Base-by-base conservation (phyloP, 1,284 basidiomycete species). In the Clitocybe nebularis region DNA sequence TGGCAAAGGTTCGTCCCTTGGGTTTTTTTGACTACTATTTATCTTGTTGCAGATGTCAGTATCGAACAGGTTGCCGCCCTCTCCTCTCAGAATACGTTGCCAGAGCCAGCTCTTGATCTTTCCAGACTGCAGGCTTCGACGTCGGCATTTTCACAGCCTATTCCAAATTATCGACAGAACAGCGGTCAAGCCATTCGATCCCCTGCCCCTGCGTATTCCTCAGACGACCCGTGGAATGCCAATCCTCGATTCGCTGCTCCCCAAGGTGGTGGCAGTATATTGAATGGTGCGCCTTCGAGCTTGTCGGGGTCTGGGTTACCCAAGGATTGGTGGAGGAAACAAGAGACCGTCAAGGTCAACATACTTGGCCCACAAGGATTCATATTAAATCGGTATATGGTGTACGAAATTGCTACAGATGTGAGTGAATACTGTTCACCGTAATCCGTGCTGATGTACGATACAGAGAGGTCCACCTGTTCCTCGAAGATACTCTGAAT, bases 341-440 rank as follows among this genome's bases (percentile, higher is more conserved):
- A 89, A 57, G 87, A 91, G 58, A 74, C 61, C 0, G 78, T 89
- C 19, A 70, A 75, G 36, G 78, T 95, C 21, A 76, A 72, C 36
- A 72, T 91, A 36, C 67, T 86, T 17, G 90, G 91, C 24, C 88
- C 87, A 55, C 89, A 93, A 60, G 92, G 92, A 32, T 93, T 93
- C 60, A 79, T 93, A 54, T 67, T 93, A 47, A 93, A 91, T 50
- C 72, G 87, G 45, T 85, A 89, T 58, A 84, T 79, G 44, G 80
- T 89, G 8, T 94, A 93, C 59, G 81, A 86, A 52, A 69, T 94
- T 10, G 69, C 75, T 10, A 82, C 86, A n/a, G 84, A 89, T 46
- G 90, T 90, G 55, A 63, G 86, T 68, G 39, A 4, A 30, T 24
- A 26, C 37, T 36, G 30, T 36, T 22, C 44, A 42, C 26, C 35